A percentile compares a stretch with the other conserved stretches of the same genome.
phyloP scores from a whole-genome alignment of 1,284 basidiomycete genomes.

The Leucoagaricus sp. region DNA sequence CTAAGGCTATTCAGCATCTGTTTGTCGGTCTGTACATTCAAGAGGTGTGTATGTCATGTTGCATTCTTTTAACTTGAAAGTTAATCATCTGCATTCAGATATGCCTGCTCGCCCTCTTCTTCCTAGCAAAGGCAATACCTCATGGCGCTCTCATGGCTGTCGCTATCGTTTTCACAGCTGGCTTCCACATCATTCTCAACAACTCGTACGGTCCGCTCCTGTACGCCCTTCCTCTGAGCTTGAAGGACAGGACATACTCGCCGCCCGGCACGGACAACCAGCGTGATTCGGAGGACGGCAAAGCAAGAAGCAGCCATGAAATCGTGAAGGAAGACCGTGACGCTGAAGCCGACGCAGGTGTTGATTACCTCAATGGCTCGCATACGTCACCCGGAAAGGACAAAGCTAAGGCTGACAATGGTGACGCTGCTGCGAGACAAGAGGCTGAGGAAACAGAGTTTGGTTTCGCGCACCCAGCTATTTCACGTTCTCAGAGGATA shows the following conservation, averaged over 20 bases:
- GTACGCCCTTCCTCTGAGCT: conserved; percentile 70
- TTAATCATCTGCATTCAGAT: conserved; percentile 35
- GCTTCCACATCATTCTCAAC: conserved; percentile 69
- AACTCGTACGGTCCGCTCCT: conserved; percentile 70
- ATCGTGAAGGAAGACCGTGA: not conserved
- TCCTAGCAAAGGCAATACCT: conserved; percentile 73
- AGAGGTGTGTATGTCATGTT: conserved; percentile 18
- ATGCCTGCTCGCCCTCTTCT: conserved; percentile 86
- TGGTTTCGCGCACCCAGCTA: conserved; percentile 83
- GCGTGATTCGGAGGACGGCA: conserved; percentile 11
- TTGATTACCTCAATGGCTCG: not conserved
- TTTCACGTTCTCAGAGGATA: conserved; percentile 69
- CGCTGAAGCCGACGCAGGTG: not conserved
- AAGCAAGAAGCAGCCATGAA: not conserved
- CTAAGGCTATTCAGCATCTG: conserved; percentile 89
- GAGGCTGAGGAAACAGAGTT: conserved; percentile 41
- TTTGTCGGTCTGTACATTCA: conserved; percentile 94
- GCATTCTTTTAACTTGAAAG: too few species aligned
- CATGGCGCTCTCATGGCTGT: conserved; percentile 85
- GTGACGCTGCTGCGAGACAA: conserved; percentile 14
- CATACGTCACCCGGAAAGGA: not conserved
- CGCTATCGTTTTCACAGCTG: conserved; percentile 75
- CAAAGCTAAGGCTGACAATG: conserved; percentile 3
- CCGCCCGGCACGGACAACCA: conserved; percentile 23
- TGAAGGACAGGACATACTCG: conserved; percentile 71